Percentiles rank a stretch among this genome's conserved stretches.
Conservation (phyloP, 306 rosid genomes). For the Cotoneaster glaucophyllus region DNA sequence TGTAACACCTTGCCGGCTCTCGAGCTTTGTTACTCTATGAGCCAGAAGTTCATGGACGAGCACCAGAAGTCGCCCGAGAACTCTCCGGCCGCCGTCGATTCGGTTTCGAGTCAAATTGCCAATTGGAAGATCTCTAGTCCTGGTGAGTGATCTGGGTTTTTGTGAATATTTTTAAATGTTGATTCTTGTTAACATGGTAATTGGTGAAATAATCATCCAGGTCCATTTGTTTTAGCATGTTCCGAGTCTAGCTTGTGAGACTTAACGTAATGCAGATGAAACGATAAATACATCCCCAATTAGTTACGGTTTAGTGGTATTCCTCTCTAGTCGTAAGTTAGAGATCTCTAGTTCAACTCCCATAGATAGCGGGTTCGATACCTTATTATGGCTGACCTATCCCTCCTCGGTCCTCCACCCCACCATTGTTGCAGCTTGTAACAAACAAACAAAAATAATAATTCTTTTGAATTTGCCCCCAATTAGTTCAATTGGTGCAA, state of each 20-base stretch:
- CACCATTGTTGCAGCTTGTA: too few relatives aligned
- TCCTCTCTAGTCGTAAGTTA: too few relatives aligned
- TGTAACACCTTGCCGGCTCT: slow-evolving; percentile 85
- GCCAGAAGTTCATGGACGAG: slow-evolving; percentile 58
- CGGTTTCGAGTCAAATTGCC: slow-evolving; percentile 44
- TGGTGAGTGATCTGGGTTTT: slow-evolving; percentile 28
- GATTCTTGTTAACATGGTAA: background rate
- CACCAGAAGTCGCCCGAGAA: slow-evolving; percentile 38
- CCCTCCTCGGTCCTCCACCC: too few relatives aligned
- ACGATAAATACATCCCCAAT: too few relatives aligned
- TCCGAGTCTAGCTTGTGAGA: too few relatives aligned
- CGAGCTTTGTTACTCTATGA: slow-evolving; percentile 77
- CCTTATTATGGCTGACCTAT: too few relatives aligned
- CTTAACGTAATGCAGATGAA: background rate
- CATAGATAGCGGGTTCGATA: too few relatives aligned
- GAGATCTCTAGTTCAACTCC: too few relatives aligned
- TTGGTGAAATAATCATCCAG: background rate
- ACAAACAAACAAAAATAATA: background rate
- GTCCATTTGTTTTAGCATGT: background rate
- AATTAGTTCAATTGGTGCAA: background rate
- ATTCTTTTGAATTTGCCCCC: background rate
- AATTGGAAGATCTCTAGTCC: slow-evolving; percentile 91
- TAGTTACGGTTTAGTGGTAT: too few relatives aligned
- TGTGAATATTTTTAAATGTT: background rate
- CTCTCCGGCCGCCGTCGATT: slow-evolving; percentile 17